These are phyloP conservation scores for Ilex asprella DNA, from an alignment of 257 asterid genomes.

Conservation along the genomic window DNA sequence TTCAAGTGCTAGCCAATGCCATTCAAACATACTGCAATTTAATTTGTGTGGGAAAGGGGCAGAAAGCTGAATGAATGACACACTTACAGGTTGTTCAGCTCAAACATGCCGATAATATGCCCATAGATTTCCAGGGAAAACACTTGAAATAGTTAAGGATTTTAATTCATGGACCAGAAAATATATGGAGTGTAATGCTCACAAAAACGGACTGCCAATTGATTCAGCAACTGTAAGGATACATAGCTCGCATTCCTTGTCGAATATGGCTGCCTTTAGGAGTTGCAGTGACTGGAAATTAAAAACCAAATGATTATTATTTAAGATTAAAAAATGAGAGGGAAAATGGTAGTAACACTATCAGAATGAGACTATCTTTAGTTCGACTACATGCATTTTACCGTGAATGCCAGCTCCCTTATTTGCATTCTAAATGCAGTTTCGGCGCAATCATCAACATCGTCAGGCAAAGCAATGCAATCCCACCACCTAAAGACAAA, in stretches of 20 bases:
- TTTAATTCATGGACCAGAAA: conserved; percentile 6
- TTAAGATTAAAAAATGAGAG: conserved; percentile 4
- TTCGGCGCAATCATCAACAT: conserved; percentile 60
- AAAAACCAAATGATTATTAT: conserved; percentile 19
- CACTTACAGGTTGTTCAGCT: conserved; percentile 94
- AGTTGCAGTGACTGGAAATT: conserved; percentile 75
- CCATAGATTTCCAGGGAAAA: conserved; percentile 90
- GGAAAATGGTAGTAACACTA: neutral
- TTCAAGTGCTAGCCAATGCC: no score
- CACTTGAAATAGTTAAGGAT: conserved; percentile 63
- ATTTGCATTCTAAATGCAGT: conserved; percentile 60
- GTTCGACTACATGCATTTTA: conserved; percentile 20
- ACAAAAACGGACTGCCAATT: conserved; percentile 10
- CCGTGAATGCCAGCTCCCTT: conserved; percentile 82
- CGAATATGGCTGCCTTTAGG: conserved; percentile 78
- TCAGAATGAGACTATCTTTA: no score
- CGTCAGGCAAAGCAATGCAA: conserved; percentile 80
- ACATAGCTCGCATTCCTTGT: conserved; percentile 74
- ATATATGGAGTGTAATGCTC: neutral
- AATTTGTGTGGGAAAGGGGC: neutral
- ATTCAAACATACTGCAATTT: no score
- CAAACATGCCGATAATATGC: conserved; percentile 93
- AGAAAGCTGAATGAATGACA: conserved; percentile 6
- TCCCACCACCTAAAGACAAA: conserved; percentile 86
- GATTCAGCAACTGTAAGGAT: conserved; percentile 47